Base-by-base conservation (phyloP, 306 rosid species). In the Luffa acutangula region DNA sequence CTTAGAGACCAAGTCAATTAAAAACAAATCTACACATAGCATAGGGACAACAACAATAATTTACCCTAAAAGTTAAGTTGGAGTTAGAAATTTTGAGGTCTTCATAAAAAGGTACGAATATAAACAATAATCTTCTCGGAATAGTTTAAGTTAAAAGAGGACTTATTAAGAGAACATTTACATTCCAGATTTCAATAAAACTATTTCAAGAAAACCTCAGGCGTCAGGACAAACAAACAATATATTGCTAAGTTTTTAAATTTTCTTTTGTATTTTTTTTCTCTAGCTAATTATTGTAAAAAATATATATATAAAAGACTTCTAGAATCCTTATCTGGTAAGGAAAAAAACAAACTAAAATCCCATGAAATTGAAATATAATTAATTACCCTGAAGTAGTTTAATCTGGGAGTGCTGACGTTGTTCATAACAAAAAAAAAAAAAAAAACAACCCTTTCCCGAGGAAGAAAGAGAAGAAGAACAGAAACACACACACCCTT, bases 381-480 rank as follows among this genome's bases (percentile, higher is more conserved):
- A 64, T 6, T 2, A 64, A 37, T 64, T 65, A 64, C 36, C 6
- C 0, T 41, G 25, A 42, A 41, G 25, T 66, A 37, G 49, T 42
- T 42, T 9, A 70, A 70, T 69, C 75, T 42, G 37, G n/a, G 76
- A 48, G 1, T 72, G 77, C 77, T 73, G 77, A 73, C 77, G 43
- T 31, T 6, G 59, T 45, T 49, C 43, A 20, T 45, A 70, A 45
- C 39, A 70, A 45, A 33, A 34, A 25, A 11, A 11, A 18, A 39
- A 31, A 41, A 49, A 3, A 18, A 39, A 31, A 41, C 33, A 3
- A 25, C 31, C 42, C 59, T 48, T 72, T 72, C 77, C 77, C 58
- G 77, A 73, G 77, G 56, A 73, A 48, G 77, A 72, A 25, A 73
- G 77, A 73, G 59, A 72, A 2, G 31, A 25, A 71, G 57, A 48